Evolutionary conservation across 2,329 filamentous ascomycete genomes (phyloP).

Genomic region (Orbilia quercus): DNA sequence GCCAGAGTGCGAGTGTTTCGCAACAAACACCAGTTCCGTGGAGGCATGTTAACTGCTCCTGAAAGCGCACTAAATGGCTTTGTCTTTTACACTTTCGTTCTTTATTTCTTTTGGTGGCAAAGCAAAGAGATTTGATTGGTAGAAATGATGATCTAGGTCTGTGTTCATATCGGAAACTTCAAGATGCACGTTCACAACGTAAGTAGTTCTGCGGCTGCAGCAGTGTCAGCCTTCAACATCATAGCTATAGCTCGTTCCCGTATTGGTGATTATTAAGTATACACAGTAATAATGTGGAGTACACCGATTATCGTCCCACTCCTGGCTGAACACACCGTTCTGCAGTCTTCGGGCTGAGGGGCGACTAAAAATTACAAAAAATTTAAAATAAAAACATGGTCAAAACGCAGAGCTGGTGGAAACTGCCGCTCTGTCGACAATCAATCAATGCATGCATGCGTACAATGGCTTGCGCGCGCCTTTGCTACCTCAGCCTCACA

Average conservation of each 20-base stretch:
- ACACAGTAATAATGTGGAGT: no score
- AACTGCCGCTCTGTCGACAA: constrained; percentile 9
- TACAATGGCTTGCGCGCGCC: constrained; percentile 12
- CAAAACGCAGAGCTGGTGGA: constrained; percentile 36
- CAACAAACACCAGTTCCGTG: neutral
- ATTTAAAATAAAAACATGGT: constrained; percentile 14
- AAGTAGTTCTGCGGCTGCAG: no score
- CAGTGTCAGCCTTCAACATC: no score
- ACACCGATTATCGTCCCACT: neutral
- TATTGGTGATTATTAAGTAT: neutral
- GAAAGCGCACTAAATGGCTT: no score
- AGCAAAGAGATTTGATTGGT: neutral
- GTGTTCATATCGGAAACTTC: neutral
- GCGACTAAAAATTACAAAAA: neutral
- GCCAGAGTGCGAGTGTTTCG: constrained; percentile 4
- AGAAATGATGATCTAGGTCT: neutral
- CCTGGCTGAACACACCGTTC: neutral
- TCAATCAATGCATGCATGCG: no score
- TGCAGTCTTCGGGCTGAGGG: no score
- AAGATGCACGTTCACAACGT: no score
- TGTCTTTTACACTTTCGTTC: no score
- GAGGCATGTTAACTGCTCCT: no score
- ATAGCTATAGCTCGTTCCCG: neutral
- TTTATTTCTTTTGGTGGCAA: neutral
- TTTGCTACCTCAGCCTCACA: constrained; percentile 15